phyloP scores from a whole-genome alignment of 164 flowering plant genomes.

The Stephania yunnanensis region DNA sequence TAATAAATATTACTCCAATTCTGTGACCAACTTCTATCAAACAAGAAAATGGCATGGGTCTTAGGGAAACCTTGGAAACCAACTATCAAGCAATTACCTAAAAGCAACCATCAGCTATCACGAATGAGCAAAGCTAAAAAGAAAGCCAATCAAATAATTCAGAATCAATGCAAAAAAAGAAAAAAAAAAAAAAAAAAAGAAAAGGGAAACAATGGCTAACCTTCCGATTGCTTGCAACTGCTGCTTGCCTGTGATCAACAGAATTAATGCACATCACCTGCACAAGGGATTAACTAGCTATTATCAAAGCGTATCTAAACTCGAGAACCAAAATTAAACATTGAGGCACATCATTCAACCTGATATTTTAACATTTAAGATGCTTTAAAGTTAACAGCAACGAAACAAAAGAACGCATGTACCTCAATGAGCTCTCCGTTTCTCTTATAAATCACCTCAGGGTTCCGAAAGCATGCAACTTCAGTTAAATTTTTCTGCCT shows the following conservation, averaged over 20 bases:
- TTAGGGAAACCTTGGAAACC: neutral
- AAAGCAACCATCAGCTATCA: neutral
- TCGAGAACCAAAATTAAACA: neutral
- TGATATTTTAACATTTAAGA: neutral
- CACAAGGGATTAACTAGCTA: conserved; percentile 7
- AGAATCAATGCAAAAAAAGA: neutral
- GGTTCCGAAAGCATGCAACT: conserved; percentile 39
- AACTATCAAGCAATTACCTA: neutral
- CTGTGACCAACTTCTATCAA: too few relatives aligned
- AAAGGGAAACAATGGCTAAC: conserved; percentile 26
- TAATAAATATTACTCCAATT: too few relatives aligned
- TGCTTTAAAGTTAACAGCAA: neutral
- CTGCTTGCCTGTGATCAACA: conserved; percentile 60
- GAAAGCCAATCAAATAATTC: conserved; percentile 5
- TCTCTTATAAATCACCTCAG: conserved; percentile 62
- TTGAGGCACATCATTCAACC: neutral
- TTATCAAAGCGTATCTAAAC: neutral
- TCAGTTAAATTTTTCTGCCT: conserved; percentile 34
- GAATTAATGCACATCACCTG: conserved; percentile 92
- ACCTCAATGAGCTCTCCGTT: conserved; percentile 96
- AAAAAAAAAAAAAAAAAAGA: neutral
- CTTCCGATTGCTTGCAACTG: conserved; percentile 81
- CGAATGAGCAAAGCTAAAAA: neutral
- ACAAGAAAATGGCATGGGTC: too few relatives aligned
- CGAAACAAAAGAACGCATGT: conserved; percentile 11